A percentile compares a stretch with the other conserved stretches of the same genome.
phyloP scores from a whole-genome alignment of 768 basidiomycete genomes.

The Tulasnella sp. region DNA sequence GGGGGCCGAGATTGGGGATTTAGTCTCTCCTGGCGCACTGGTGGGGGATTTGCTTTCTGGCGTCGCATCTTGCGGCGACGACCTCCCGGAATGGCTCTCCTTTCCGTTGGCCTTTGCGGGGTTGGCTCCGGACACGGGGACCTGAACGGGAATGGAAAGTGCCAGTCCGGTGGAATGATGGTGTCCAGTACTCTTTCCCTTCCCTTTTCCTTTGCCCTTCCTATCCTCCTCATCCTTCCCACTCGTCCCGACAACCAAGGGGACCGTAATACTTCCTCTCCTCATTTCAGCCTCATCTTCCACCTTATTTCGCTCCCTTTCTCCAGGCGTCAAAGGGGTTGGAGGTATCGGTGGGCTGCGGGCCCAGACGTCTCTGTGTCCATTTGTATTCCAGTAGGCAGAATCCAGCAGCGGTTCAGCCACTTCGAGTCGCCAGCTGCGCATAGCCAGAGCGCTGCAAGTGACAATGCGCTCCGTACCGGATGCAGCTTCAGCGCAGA shows the following conservation, averaged over 20 bases:
- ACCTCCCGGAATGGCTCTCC: background rate
- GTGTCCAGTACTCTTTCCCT: background rate
- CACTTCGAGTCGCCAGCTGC: conserved; percentile 21
- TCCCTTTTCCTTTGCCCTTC: conserved; percentile 3
- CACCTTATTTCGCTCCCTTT: background rate
- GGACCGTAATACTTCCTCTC: background rate
- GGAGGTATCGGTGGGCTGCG: conserved; percentile 11
- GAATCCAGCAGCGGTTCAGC: conserved; percentile 19
- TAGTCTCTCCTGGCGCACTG: background rate
- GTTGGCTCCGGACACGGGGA: background rate
- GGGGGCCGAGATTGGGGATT: background rate
- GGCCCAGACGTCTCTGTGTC: background rate
- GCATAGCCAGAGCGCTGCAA: conserved; percentile 19
- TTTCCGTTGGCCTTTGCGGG: background rate
- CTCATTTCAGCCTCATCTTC: background rate
- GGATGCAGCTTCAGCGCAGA: conserved; percentile 19
- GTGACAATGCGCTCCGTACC: conserved; percentile 18
- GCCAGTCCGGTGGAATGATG: background rate
- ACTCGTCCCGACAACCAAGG: background rate
- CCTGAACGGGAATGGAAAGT: conserved; percentile 7
- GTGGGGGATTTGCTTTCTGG: background rate
- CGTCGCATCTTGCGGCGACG: background rate
- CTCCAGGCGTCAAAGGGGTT: background rate
- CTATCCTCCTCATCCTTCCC: background rate
- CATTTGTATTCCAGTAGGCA: conserved; percentile 10